Conservation (phyloP, 2,329 filamentous ascomycete genomes). For the Trichoderma oligosporum region DNA sequence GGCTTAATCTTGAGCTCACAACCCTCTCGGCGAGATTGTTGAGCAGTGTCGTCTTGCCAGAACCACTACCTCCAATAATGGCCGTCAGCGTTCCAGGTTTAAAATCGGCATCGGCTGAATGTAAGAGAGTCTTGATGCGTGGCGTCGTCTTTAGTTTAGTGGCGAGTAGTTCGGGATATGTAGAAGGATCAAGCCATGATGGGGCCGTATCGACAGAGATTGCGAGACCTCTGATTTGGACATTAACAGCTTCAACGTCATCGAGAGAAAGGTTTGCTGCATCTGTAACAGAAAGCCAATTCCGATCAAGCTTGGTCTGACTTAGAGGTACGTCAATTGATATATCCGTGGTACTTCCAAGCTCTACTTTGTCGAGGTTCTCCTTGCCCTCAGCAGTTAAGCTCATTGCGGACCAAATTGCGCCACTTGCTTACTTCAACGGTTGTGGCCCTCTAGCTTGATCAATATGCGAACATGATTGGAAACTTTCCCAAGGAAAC, state of each 20-base stretch:
- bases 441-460: not conserved
- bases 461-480: constrained; percentile 5
- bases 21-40: constrained; percentile 70
- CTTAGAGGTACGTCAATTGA: constrained; percentile 25
- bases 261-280: constrained; percentile 41
- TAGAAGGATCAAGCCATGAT: constrained; percentile 47
- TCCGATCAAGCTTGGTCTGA: constrained; percentile 21
- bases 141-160: constrained; percentile 37
- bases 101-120: constrained; percentile 61
- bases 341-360: constrained; percentile 33
- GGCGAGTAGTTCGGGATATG: constrained; percentile 42
- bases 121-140: constrained; percentile 52
- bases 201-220: constrained; percentile 58
- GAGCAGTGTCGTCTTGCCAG: constrained; percentile 67
- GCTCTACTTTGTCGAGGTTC: constrained; percentile 32
- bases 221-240: constrained; percentile 51
- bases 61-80: constrained; percentile 71
- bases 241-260: constrained; percentile 54
- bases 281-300: constrained; percentile 31
- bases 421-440: not conserved
- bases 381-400: not conserved
- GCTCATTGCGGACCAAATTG: not conserved
- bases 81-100: constrained; percentile 65
- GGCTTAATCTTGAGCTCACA: constrained; percentile 48
- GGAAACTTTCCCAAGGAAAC: not conserved